These are phyloP conservation scores for Solanum lycopersicoides DNA, from an alignment of 257 asterid species.

Conservation along the genomic window DNA sequence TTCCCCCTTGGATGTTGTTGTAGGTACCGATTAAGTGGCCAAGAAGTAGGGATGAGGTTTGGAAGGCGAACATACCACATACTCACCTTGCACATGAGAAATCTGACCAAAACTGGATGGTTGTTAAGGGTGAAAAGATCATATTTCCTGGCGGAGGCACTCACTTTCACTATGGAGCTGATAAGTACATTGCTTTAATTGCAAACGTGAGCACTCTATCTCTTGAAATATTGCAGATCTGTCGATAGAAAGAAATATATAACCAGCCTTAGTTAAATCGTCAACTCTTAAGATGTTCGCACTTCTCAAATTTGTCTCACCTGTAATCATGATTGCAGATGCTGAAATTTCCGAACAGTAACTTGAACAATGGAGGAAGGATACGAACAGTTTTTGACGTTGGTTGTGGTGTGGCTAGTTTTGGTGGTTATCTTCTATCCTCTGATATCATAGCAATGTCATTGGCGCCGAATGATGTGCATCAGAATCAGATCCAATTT, in stretches of 20 bases:
- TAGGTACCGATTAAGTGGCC: constrained; percentile 96
- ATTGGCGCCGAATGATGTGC: constrained; percentile 91
- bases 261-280: not conserved
- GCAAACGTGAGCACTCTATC: constrained; percentile 58
- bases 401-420: constrained; percentile 98
- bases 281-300: not conserved
- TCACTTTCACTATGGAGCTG: constrained; percentile 94
- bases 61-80: constrained; percentile 95
- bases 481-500: constrained; percentile 93
- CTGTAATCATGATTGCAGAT: constrained; percentile 36
- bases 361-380: constrained; percentile 69
- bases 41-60: constrained; percentile 82
- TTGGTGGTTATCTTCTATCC: constrained; percentile 90
- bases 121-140: constrained; percentile 78
- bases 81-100: constrained; percentile 92
- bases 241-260: not conserved
- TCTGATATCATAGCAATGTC: constrained; percentile 85
- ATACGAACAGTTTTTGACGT: constrained; percentile 82
- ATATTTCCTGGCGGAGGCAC: constrained; percentile 95
- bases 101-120: constrained; percentile 99
- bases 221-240: not conserved
- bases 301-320: constrained; percentile 2
- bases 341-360: constrained; percentile 60
- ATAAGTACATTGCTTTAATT: constrained; percentile 75
- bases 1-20: not conserved